A percentile compares a stretch with the other conserved stretches of the same genome.
These are phyloP conservation scores for Zygosaccharomyces sapae DNA, from an alignment of 1,139 yeast species.

Conservation along the genomic window DNA sequence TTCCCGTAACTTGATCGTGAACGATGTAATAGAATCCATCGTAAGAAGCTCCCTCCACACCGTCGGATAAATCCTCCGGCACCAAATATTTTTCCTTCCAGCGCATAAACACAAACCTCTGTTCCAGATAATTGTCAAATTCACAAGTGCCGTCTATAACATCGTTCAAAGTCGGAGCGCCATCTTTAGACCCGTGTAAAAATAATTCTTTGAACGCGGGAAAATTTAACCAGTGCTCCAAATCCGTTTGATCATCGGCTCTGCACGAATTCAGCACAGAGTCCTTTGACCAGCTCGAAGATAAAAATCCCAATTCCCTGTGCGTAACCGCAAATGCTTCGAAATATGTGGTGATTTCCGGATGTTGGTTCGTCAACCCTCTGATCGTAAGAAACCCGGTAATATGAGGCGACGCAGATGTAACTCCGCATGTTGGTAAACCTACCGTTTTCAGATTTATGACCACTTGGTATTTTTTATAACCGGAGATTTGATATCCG, in stretches of 20 bases:
- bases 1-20: constrained; percentile 71
- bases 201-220: constrained; percentile 40
- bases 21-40: constrained; percentile 91
- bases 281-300: constrained; percentile 42
- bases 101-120: constrained; percentile 72
- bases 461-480: constrained; percentile 34
- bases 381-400: constrained; percentile 78
- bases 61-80: constrained; percentile 70
- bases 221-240: constrained; percentile 83
- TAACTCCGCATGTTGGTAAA: constrained; percentile 20
- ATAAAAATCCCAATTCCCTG: constrained; percentile 44
- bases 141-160: constrained; percentile 23
- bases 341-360: constrained; percentile 83
- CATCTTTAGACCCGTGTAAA: constrained; percentile 26
- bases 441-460: constrained; percentile 30
- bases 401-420: constrained; percentile 38
- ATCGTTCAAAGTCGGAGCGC: constrained; percentile 14
- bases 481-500: constrained; percentile 36
- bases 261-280: constrained; percentile 45
- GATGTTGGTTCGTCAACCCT: constrained; percentile 72
- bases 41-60: constrained; percentile 75
- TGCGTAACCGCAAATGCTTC: constrained; percentile 80
- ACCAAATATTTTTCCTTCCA: constrained; percentile 90
- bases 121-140: constrained; percentile 38
- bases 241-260: constrained; percentile 60